Percentiles rank a stretch among this genome's conserved stretches.
phyloP scores from a whole-genome alignment of 805 yeast genomes.

The Teunomyces lycoperdinae region DNA sequence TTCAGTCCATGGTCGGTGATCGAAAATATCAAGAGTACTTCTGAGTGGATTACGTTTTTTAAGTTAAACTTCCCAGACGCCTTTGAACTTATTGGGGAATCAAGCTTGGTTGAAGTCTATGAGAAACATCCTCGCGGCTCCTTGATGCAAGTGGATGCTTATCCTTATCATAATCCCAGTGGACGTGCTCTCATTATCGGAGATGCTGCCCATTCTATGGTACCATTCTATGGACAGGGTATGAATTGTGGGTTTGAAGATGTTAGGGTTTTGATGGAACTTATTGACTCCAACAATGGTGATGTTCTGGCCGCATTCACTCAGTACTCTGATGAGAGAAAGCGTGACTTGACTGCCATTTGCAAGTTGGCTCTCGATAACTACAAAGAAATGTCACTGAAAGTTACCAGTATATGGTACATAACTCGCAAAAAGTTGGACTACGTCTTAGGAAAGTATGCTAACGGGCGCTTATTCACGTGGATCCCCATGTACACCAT shows the following conservation, averaged over 20 bases:
- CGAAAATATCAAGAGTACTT: conserved; percentile 47
- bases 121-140: conserved; percentile 68
- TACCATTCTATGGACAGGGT: conserved; percentile 97
- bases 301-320: conserved; percentile 51
- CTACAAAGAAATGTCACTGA: conserved; percentile 83
- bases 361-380: conserved; percentile 75
- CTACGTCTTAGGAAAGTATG: conserved; percentile 52
- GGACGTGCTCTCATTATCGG: conserved; percentile 73
- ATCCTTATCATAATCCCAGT: conserved; percentile 61
- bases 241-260: conserved; percentile 97
- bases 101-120: conserved; percentile 48
- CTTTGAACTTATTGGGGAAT: conserved; percentile 59
- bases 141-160: conserved; percentile 67
- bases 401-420: conserved; percentile 62
- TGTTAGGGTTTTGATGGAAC: conserved; percentile 61
- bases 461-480: conserved; percentile 44
- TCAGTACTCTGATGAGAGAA: conserved; percentile 53
- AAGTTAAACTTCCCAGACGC: conserved; percentile 71
- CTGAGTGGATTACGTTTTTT: conserved; percentile 55
- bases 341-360: conserved; percentile 70
- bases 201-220: conserved; percentile 96
- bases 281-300: conserved; percentile 38
- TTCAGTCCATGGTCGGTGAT: conserved; percentile 77
- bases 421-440: conserved; percentile 68
- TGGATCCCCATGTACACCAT: conserved; percentile 91